Evolutionary conservation across 2,329 filamentous ascomycete species (phyloP), one percentile per base, ranked within the genome.

Genomic region (Capronia epimyces): DNA sequence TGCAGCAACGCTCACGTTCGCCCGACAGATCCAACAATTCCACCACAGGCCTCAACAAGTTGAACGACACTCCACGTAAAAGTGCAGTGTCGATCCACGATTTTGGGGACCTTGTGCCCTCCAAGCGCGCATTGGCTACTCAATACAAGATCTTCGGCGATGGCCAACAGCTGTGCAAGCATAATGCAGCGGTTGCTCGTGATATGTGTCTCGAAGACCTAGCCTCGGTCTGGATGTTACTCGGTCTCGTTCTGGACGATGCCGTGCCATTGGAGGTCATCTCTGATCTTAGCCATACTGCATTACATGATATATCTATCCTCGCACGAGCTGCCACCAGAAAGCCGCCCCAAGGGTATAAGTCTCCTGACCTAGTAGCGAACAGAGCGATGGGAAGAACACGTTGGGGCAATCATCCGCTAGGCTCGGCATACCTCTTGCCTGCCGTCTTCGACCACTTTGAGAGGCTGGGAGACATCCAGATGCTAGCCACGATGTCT

Each of bases 81-180:
- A 89, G 90, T 55, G 74, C 86, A 18, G 71, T 97, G 16, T 82
- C 82, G 1, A 81, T 96, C 32, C 78, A 90, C 62, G 46, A 42
- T 29, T 66, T 94, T 21, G 78, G 80, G 8, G 73, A 79, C 42
- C 67, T 89, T 10, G 70, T 95, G n/a, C 90, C 90, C 0, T 86
- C 87, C 2, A 93, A 89, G 66, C 78, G 78, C 52, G 77, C 82
- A 48, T 78, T 96, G 55, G 93, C 89, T 1, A 74, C 81, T 50
- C 80, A 86, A 58, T 98, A 97, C 67, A 79, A 78, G 20, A 86
- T 96, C 12, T 90, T 93, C 65, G 89, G 89, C 2, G 82, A 89
- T 54, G 85, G 86, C 1, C 79, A 82, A n/a, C 79, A 85, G 31
- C 82, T 95, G 2, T 97, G 91, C 67, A 75, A 80, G 39, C 85